Evolutionary conservation across 805 yeast species (phyloP).

Genomic region (Nakazawaea sp.): DNA sequence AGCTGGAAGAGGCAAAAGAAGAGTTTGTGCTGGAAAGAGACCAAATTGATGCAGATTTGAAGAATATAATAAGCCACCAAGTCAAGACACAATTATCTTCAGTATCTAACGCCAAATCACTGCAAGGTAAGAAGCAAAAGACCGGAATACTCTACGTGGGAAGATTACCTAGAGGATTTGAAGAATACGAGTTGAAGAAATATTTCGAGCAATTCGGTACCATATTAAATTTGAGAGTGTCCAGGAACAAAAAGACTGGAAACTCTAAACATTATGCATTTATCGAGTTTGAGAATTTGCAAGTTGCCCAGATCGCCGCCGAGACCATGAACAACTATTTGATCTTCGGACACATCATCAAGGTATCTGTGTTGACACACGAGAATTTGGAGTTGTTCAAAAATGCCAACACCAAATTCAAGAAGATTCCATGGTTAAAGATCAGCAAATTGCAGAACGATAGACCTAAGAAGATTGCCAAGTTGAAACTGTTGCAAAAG

Average conservation of each 20-base stretch:
- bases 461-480: conserved; percentile 45
- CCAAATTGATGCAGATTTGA: conserved; percentile 14
- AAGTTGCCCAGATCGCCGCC: conserved; percentile 82
- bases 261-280: conserved; percentile 88
- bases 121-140: conserved; percentile 20
- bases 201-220: conserved; percentile 92
- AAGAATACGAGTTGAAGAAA: conserved; percentile 69
- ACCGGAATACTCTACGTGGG: conserved; percentile 83
- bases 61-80: conserved; percentile 16
- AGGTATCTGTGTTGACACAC: conserved; percentile 48
- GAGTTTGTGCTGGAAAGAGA: conserved; percentile 4
- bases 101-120: conserved; percentile 16
- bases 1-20: conserved; percentile 1
- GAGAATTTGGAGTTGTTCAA: conserved; percentile 51
- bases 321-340: conserved; percentile 96
- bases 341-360: conserved; percentile 78
- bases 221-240: conserved; percentile 67
- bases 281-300: conserved; percentile 67
- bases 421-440: conserved; percentile 52
- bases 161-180: conserved; percentile 87
- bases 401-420: conserved; percentile 49
- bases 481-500: conserved; percentile 48
- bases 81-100: conserved; percentile 15
- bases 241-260: conserved; percentile 88
- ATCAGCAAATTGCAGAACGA: conserved; percentile 48